phyloP scores from a whole-genome alignment of 306 rosid genomes.

The Ceratonia siliqua region DNA sequence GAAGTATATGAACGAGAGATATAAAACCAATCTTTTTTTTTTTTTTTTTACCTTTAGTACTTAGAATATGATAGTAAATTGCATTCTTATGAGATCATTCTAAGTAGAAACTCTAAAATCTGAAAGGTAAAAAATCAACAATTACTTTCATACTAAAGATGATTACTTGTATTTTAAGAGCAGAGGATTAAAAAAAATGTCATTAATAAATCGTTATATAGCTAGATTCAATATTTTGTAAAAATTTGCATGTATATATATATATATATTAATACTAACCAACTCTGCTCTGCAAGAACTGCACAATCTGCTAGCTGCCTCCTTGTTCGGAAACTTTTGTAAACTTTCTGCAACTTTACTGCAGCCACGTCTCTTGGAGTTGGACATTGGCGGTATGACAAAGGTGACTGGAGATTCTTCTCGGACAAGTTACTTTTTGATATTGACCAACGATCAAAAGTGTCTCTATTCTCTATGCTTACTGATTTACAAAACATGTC shows the following conservation, averaged over 20 bases:
- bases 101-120: background rate
- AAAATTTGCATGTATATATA: no score
- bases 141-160: background rate
- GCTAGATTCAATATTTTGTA: background rate
- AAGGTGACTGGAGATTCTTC: constrained; percentile 23
- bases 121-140: background rate
- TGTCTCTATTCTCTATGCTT: constrained; percentile 26
- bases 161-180: background rate
- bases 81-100: background rate
- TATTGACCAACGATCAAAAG: constrained; percentile 16
- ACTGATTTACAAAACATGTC: constrained; percentile 27
- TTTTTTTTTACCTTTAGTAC: background rate
- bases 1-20: background rate
- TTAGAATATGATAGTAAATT: background rate
- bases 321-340: constrained; percentile 83
- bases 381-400: background rate
- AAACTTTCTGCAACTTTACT: constrained; percentile 77
- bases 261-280: constrained; percentile 45
- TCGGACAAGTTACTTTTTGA: constrained; percentile 26
- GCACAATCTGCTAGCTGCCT: constrained; percentile 85
- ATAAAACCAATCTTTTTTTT: background rate
- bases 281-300: constrained; percentile 81
- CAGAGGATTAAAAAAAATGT: background rate
- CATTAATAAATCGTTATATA: background rate
- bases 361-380: constrained; percentile 56